Base-by-base conservation (phyloP, 768 basidiomycete species). In the Mycena alexandri region DNA sequence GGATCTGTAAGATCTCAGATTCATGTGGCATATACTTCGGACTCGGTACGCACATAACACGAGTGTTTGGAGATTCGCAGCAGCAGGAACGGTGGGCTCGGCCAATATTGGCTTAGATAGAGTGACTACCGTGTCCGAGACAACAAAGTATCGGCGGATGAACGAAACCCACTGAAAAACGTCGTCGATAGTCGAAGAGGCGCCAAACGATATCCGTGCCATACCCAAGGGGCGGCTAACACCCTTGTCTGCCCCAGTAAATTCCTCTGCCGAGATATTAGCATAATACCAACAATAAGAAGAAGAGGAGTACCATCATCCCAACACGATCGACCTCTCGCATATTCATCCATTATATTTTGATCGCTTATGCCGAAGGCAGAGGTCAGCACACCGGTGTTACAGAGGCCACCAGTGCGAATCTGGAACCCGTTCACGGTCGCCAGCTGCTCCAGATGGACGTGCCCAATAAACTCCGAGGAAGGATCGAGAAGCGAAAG, bases 131-230 rank as follows among this genome's bases (percentile, higher is more conserved):
- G 59, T 51, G 21, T 72, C 68, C 8, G 71, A 72, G 47, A 72
- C 61, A 36, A 72, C 67, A 57, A 72, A 72, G 46, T 72, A 72
- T 36, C 71, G 67, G 47, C 63, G 67, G 52, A 72, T 51, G 61
- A 72, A 72, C 13, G 63, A 65, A 29, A 72, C 16, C 64, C 63
- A 72, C 57, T 65, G 57, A 13, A 66, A 55, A 42, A 72, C 61
- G 50, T 72, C 71, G 24, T 69, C 67, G 46, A 72, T 66, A 24
- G 60, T 69, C 33, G 71, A 69, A n/a, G 67, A 66, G 3, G 71
- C 71, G 34, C 68, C 71, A 36, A 72, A 66, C 22, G 71, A 72
- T 47, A 72, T 69, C 14, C 71, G 63, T 19, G 61, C 71, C 10
- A 72, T 65, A 19, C 71, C 71, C 25, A 72, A 53, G 19, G 71